Evolutionary conservation across 805 yeast genomes (phyloP), one percentile per base, ranked within the genome.

Genomic region (Schwanniomyces occidentalis): DNA sequence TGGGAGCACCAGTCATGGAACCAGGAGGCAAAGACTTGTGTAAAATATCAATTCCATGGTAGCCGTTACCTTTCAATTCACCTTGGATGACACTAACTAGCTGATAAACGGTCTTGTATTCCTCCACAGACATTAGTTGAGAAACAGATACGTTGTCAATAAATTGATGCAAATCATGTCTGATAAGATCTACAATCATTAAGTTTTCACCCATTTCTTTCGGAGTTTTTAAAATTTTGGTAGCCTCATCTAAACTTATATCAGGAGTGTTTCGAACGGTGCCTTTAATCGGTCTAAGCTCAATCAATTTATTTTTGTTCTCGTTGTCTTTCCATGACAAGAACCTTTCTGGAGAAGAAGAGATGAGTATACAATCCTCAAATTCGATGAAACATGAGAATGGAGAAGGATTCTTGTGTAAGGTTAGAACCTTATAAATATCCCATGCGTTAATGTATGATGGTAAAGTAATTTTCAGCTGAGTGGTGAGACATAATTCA

Each of bases 1-100:
- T 93, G 2, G 99, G 99, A 0, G 99, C 99, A 3, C 99, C 99
- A 0, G 99, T 93, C 99, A 93, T 93, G 1, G 98, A 91, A 0
- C 99, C 99, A 0, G 99, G 96, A 3, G 99, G 99, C 22, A 95
- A 65, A 0, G 96, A 79, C 40, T 78, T 78, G 14, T 78, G 74
- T 8, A 93, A 69, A 2, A 91, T 65, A 54, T 93, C 98, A 16
- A 90, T 64, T 0, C 98, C 99, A 8, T 72, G 64, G 45, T 73
- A 80, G 5, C 28, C 27, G 18, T 46, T 62, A 8, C 39, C 28
- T 12, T 41, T 45, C 17, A 82, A 58, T 14, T 65, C 54, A 0
- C 97, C 98, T 34, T 71, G 77, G 16, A 93, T 87, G 1, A 86
- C 96, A 27, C 95, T 85, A 2, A 93, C 99, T 27, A 93, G 69